phyloP scores from a whole-genome alignment of 345 rosid genomes.

The Salix exigua region DNA sequence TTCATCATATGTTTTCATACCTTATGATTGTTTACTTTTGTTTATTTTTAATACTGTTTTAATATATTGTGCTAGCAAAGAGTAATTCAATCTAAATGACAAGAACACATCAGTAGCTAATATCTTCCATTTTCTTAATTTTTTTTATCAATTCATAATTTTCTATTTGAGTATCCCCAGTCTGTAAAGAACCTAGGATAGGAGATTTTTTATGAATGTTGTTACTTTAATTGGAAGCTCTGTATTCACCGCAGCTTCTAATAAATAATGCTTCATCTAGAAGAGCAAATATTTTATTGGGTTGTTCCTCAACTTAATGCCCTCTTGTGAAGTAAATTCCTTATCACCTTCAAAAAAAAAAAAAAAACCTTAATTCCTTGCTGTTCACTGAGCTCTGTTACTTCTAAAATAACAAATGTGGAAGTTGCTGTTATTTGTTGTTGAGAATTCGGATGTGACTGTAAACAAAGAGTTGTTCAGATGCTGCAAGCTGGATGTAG shows the following conservation, averaged over 20 bases:
- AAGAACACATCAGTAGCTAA: background rate
- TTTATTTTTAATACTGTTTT: background rate
- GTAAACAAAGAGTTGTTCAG: background rate
- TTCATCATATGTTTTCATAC: background rate
- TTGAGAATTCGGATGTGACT: conserved; percentile 6
- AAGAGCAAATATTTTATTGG: background rate
- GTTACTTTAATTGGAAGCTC: conserved; percentile 4
- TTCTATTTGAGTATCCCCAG: background rate
- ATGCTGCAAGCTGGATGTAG: background rate
- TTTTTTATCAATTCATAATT: background rate
- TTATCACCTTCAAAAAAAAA: background rate
- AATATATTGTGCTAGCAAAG: background rate
- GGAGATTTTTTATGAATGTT: conserved; percentile 1
- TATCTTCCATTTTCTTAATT: background rate
- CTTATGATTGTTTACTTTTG: background rate
- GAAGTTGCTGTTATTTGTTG: background rate
- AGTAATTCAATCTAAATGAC: background rate
- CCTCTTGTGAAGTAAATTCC: background rate
- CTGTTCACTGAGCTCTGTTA: background rate
- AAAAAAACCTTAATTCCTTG: background rate
- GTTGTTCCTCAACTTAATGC: background rate
- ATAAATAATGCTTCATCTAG: background rate
- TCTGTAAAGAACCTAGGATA: background rate
- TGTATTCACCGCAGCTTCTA: background rate
- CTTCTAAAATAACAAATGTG: background rate